Base-by-base conservation (phyloP, 2,329 filamentous ascomycete genomes). In the Epichloe aotearoae region DNA sequence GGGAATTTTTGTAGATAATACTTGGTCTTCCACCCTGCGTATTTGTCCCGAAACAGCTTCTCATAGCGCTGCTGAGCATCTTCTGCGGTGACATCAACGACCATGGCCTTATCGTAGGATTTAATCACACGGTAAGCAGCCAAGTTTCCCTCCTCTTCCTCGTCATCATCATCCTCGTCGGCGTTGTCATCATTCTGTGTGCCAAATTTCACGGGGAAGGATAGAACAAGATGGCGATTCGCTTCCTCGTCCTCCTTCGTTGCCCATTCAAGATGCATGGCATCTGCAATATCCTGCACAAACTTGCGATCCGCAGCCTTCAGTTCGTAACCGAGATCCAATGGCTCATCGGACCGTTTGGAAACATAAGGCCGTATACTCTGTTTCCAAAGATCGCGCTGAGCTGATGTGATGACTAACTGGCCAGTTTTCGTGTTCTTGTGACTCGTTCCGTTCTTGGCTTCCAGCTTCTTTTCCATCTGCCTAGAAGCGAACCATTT, bases 401-500 rank as follows among this genome's bases (percentile, higher is more conserved):
- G 93, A 1, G 78, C 72, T 0, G 85, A 82, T 2, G 88, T 88
- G 62, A 97, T 80, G 46, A 86, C 77, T 17, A 93, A 64, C 57
- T 84, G 82, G 3, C 63, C 64, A 40, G 79, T 79, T 59, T 75
- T 78, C 10, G 68, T 59, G 49, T 72, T 73, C 52, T 74, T 78
- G 57, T 74, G 75, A 15, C 74, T 62, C 23, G 67, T 70, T 56
- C 82, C 79, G 40, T 80, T 72, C 64, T 83, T 83, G 38, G 80
- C 77, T 46, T 63, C 57, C 6, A 67, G 53, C 23, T 84, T 82
- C 52, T 84, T 84, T 47, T 82, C 82, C 64, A 83, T 75, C 58
- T 84, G 82, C 71, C 96, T 97, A 39, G 88, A 83, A 61, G 85
- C 88, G 62, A 95, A 86, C 93, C 93, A 98, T 61, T 83, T 85